Evolutionary conservation across 2,329 filamentous ascomycete species (phyloP).

Genomic region (Curvularia spicifera): DNA sequence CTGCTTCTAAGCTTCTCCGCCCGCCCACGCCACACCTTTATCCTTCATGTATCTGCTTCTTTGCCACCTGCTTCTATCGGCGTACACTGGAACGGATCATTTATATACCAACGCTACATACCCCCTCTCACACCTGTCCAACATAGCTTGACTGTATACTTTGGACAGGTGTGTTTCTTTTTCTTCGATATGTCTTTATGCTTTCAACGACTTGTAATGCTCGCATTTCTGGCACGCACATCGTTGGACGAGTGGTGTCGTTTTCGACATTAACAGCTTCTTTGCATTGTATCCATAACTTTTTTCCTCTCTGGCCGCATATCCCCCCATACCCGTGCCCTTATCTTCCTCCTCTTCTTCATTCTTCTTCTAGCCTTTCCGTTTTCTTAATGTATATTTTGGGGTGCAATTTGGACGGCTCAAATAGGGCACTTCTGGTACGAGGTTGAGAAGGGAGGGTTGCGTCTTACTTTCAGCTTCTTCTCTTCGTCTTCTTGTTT

Average conservation of each 20-base stretch:
- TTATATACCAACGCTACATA: constrained; percentile 37
- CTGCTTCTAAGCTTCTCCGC: constrained; percentile 74
- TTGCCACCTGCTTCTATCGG: constrained; percentile 30
- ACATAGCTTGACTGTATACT: constrained; percentile 8
- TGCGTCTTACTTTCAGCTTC: constrained; percentile 3
- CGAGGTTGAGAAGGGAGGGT: background rate
- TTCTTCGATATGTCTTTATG: constrained; percentile 29
- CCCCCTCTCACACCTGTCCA: constrained; percentile 27
- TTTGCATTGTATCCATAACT: background rate
- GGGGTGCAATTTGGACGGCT: constrained; percentile 11
- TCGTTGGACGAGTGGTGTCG: constrained; percentile 17
- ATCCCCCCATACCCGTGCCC: background rate
- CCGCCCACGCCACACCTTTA: constrained; percentile 17
- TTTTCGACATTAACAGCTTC: constrained; percentile 13
- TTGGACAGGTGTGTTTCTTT: constrained; percentile 12
- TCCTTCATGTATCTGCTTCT: constrained; percentile 27
- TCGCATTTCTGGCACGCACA: constrained; percentile 21
- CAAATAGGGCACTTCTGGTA: background rate
- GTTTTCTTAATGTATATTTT: constrained; percentile 23
- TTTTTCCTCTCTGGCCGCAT: background rate
- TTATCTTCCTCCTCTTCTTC: background rate
- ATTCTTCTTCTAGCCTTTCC: background rate
- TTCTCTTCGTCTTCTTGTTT: background rate
- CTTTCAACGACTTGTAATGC: constrained; percentile 32
- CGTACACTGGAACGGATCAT: constrained; percentile 32